phyloP scores from a whole-genome alignment of 2,329 filamentous ascomycete species.

The Alternaria ventricosa region DNA sequence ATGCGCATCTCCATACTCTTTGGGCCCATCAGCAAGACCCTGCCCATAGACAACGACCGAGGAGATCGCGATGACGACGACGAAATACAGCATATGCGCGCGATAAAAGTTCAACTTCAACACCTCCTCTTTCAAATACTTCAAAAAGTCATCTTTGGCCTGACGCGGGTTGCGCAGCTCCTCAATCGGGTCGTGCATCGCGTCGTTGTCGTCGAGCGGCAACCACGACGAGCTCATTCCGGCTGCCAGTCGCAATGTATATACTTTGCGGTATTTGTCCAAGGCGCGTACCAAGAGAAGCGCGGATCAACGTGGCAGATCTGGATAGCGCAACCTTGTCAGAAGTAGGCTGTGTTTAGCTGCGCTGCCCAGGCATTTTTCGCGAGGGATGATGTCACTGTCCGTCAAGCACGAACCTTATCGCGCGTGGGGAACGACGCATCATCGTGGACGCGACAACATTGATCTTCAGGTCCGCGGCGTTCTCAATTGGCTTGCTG shows the following conservation, averaged over 20 bases:
- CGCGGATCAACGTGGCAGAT: background rate
- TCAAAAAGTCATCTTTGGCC: slow-evolving; percentile 24
- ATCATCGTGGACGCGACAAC: background rate
- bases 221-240: slow-evolving; percentile 10
- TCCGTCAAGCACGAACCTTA: background rate
- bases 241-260: background rate
- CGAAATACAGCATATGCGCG: slow-evolving; percentile 41
- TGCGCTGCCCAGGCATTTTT: background rate
- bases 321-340: background rate
- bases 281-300: background rate
- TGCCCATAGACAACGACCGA: slow-evolving; percentile 40
- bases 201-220: slow-evolving; percentile 8
- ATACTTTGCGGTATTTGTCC: background rate
- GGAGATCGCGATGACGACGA: slow-evolving; percentile 32
- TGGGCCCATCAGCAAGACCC: slow-evolving; percentile 31
- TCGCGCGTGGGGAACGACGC: background rate
- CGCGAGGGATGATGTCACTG: slow-evolving; percentile 7
- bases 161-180: slow-evolving; percentile 23
- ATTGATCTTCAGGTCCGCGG: background rate
- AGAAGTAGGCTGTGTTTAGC: slow-evolving; percentile 1
- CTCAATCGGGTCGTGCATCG: slow-evolving; percentile 25
- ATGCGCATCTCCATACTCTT: slow-evolving; percentile 20
- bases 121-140: slow-evolving; percentile 24
- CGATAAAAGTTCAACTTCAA: slow-evolving; percentile 32
- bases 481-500: background rate